Evolutionary conservation across 306 rosid species (phyloP), one percentile per base, ranked within the genome.

Genomic region (Cercis canadensis): DNA sequence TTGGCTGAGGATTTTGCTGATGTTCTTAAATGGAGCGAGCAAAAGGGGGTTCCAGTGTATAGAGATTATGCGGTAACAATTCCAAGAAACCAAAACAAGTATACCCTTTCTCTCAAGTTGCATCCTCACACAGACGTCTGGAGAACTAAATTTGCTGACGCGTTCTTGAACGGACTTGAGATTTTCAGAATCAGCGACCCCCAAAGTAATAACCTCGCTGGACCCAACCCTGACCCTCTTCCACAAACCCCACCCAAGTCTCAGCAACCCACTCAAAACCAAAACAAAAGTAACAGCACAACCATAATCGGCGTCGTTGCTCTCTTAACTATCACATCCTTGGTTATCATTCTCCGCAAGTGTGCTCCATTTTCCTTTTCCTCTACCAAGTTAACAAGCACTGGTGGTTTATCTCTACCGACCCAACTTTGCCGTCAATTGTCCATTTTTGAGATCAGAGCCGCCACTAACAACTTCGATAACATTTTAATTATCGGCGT

Each of bases 91-190:
- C 5, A n/a, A 11, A 73, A 46, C 4, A 65, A 34, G 56, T 5
- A 47, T 0, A 39, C 8, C 0, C 67, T 74, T 0, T 73, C 31
- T 5, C n/a, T 83, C 7, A 57, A 49, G 8, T 45, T 80, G 9
- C 67, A 64, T 44, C 4, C 33, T 41, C 4, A 1, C 2, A 24
- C 29, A 24, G 29, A 24, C n/a, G n/a, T n/a, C n/a, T n/a, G n/a
- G 29, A 24, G 1, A 24, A 24, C 29, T 24, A 3, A 24, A 24
- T 24, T 2, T 0, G 37, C 8, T 0, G 34, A 77, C 5, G 76
- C 61, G 0, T 11, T 80, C 34, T 56, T 84, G 24, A 84, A 80
- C 37, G 88, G 88, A 0, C 46, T 81, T 0, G 88, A 84, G 54
- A 66, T 84, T 14, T 81, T 84, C 78, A 84, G 81, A 21, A 19